A percentile compares a stretch with the other conserved stretches of the same genome.
Evolutionary conservation across 345 rosid genomes (phyloP).

Genomic region (Gynandropsis gynandra): DNA sequence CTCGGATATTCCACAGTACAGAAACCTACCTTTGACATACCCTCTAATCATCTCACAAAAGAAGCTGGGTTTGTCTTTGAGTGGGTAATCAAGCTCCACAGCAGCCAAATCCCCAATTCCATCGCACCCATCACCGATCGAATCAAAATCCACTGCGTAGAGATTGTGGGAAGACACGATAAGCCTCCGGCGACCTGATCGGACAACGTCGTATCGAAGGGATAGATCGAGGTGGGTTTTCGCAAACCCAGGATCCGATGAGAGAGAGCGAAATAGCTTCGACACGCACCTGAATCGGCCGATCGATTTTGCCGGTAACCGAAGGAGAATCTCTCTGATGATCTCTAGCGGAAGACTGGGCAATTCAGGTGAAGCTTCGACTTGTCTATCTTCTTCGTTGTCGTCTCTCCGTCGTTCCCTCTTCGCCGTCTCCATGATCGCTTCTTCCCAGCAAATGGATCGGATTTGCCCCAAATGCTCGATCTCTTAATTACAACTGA

Average conservation of each 20-base stretch:
- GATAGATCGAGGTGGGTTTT: slow-evolving; percentile 27
- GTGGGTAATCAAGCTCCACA: slow-evolving; percentile 24
- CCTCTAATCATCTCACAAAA: slow-evolving; percentile 22
- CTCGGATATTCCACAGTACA: slow-evolving; percentile 19
- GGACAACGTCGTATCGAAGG: neutral
- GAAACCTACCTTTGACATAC: slow-evolving; percentile 15
- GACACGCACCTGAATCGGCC: slow-evolving; percentile 39
- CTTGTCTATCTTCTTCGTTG: neutral
- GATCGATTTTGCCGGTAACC: slow-evolving; percentile 35
- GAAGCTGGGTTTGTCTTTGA: slow-evolving; percentile 17
- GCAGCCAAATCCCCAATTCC: slow-evolving; percentile 18
- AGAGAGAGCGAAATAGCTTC: slow-evolving; percentile 30
- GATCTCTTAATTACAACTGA: too few species aligned
- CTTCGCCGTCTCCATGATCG: slow-evolving; percentile 19
- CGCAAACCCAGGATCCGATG: slow-evolving; percentile 28
- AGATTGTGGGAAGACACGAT: slow-evolving; percentile 26
- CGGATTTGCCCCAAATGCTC: neutral
- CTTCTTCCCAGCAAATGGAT: slow-evolving; percentile 12
- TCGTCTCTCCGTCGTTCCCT: slow-evolving; percentile 15
- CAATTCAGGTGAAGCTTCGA: slow-evolving; percentile 4
- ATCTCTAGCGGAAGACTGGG: slow-evolving; percentile 31
- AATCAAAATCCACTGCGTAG: slow-evolving; percentile 17
- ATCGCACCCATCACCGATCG: slow-evolving; percentile 15
- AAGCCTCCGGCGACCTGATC: slow-evolving; percentile 10
- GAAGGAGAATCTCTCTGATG: slow-evolving; percentile 32